Conservation (phyloP, 805 yeast species). For the Lachancea lanzarotensis region DNA sequence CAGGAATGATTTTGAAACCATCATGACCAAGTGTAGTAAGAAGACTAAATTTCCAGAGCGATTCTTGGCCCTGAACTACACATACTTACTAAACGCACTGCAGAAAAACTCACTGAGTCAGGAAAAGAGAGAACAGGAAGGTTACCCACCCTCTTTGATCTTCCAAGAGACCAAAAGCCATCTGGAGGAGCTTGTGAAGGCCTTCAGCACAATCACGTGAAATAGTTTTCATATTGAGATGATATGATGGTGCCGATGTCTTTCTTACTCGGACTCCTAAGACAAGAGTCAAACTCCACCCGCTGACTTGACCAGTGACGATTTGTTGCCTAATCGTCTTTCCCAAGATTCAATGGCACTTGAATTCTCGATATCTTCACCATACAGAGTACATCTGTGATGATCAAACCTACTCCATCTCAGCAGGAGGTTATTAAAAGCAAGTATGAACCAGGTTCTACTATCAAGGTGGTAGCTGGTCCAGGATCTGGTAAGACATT, state of each 20-base stretch:
- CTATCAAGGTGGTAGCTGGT: slow-evolving; percentile 55
- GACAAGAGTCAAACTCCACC: too few relatives aligned
- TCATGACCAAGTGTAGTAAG: slow-evolving; percentile 62
- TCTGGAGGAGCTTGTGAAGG: slow-evolving; percentile 26
- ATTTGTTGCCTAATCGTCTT: too few relatives aligned
- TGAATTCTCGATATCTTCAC: too few relatives aligned
- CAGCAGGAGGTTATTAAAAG: slow-evolving; percentile 42
- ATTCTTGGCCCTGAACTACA: slow-evolving; percentile 56
- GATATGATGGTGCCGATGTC: too few relatives aligned
- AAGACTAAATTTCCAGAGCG: slow-evolving; percentile 51
- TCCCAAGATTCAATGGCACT: too few relatives aligned
- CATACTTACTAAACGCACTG: slow-evolving; percentile 28
- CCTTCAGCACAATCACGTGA: slow-evolving; percentile 22
- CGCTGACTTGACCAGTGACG: too few relatives aligned
- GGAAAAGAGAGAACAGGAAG: slow-evolving; percentile 7
- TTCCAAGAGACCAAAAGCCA: slow-evolving; percentile 27
- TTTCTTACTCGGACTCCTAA: too few relatives aligned
- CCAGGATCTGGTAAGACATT: slow-evolving; percentile 73
- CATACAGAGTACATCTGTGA: background rate
- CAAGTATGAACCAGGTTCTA: slow-evolving; percentile 35
- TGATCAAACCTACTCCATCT: slow-evolving; percentile 34
- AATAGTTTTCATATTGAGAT: background rate
- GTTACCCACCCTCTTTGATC: slow-evolving; percentile 18
- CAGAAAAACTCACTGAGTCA: slow-evolving; percentile 18
- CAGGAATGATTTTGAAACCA: slow-evolving; percentile 72